Evolutionary conservation across 148 eudicot genomes (phyloP).

Genomic region (Hydrangea macrophylla): DNA sequence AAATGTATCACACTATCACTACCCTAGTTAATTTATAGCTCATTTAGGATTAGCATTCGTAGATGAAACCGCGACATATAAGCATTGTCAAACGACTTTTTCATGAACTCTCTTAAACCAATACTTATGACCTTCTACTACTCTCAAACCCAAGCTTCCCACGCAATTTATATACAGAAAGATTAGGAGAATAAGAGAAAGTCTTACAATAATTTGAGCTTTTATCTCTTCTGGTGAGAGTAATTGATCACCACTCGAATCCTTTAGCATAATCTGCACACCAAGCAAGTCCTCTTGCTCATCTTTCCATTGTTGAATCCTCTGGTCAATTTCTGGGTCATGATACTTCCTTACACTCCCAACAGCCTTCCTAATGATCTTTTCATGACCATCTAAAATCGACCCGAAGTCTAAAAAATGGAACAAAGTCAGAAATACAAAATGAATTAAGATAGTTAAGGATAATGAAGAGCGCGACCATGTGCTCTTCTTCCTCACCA

Average conservation of each 20-base stretch:
- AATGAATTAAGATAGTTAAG: conserved; percentile 7
- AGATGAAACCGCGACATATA: too few species aligned
- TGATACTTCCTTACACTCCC: conserved; percentile 2
- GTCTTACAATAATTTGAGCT: conserved; percentile 12
- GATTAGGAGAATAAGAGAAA: neutral
- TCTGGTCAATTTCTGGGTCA: conserved; percentile 10
- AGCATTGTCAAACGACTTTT: too few species aligned
- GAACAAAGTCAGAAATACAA: conserved; percentile 13
- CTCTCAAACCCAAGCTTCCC: too few species aligned
- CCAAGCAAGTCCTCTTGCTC: conserved; percentile 16
- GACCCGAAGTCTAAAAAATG: neutral
- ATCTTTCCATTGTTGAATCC: conserved; percentile 1
- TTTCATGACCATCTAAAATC: conserved; percentile 22
- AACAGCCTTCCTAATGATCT: neutral
- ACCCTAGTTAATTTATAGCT: too few species aligned
- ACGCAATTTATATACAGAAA: too few species aligned
- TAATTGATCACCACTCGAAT: neutral
- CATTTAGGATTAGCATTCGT: too few species aligned
- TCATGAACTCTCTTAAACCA: too few species aligned
- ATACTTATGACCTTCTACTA: too few species aligned
- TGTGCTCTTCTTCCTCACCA: conserved; percentile 16
- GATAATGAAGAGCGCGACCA: neutral
- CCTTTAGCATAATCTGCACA: conserved; percentile 4
- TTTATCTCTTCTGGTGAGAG: conserved; percentile 18
- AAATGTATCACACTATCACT: too few species aligned